Evolutionary conservation across 2,329 filamentous ascomycete genomes (phyloP).

Genomic region (Dothideomycetidae sp.): DNA sequence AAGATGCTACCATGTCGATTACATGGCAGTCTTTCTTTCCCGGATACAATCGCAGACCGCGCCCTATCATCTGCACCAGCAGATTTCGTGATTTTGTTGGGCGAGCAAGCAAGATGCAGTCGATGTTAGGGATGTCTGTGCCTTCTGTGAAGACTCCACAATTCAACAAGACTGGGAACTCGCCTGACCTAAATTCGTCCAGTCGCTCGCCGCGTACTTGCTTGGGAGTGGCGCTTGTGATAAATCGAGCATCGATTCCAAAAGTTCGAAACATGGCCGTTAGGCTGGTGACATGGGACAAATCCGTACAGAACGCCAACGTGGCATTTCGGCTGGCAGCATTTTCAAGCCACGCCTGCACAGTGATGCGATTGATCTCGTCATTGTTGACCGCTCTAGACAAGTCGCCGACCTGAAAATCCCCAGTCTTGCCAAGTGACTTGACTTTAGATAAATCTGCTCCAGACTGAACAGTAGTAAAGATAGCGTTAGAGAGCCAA

Average conservation of each 20-base stretch:
- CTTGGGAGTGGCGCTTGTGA: constrained; percentile 69
- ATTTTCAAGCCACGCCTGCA: constrained; percentile 73
- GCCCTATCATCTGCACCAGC: constrained; percentile 92
- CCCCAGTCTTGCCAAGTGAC: constrained; percentile 49
- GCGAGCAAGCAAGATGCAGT: constrained; percentile 76
- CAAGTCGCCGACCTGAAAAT: constrained; percentile 67
- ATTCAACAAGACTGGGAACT: constrained; percentile 82
- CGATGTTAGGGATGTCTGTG: constrained; percentile 93
- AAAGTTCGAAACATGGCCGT: constrained; percentile 61
- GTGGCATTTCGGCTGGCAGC: constrained; percentile 65
- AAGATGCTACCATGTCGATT: constrained; percentile 85
- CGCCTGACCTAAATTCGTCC: constrained; percentile 57
- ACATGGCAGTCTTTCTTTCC: constrained; percentile 83
- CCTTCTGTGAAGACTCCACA: constrained; percentile 96
- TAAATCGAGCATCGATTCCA: constrained; percentile 69
- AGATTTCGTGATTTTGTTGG: constrained; percentile 89
- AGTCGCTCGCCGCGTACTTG: constrained; percentile 55
- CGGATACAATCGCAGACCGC: constrained; percentile 70
- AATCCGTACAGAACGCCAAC: constrained; percentile 84
- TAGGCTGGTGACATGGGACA: constrained; percentile 63
- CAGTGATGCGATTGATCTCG: constrained; percentile 66
- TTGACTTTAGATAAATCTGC: constrained; percentile 52
- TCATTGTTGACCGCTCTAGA: constrained; percentile 72
- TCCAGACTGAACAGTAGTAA: constrained; percentile 78
- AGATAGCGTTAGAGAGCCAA: constrained; percentile 83